These are phyloP conservation scores for Boechera retrofracta DNA, from an alignment of 345 rosid genomes.

Conservation along the genomic window DNA sequence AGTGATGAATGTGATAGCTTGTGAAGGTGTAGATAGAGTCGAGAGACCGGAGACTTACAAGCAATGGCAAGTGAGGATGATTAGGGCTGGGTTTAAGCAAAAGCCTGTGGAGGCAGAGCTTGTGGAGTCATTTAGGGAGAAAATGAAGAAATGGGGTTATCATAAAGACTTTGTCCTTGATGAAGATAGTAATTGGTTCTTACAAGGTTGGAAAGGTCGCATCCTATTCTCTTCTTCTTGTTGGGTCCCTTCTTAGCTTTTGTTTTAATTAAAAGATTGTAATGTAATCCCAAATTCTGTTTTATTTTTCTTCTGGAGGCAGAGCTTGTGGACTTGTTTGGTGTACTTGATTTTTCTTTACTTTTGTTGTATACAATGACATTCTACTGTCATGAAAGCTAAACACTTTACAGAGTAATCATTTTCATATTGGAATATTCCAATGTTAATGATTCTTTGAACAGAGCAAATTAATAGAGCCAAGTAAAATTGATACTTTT, in stretches of 20 bases:
- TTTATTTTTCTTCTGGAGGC: background rate
- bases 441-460: background rate
- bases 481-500: background rate
- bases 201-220: slow-evolving; percentile 94
- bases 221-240: slow-evolving; percentile 63
- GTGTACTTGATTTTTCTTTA: background rate
- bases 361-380: slow-evolving; percentile 17
- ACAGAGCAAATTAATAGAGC: background rate
- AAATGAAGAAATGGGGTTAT: slow-evolving; percentile 55
- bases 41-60: slow-evolving; percentile 87
- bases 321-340: slow-evolving; percentile 14
- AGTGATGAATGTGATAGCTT: slow-evolving; percentile 71
- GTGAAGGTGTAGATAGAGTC: slow-evolving; percentile 76
- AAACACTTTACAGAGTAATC: background rate
- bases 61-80: slow-evolving; percentile 71
- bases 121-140: slow-evolving; percentile 45
- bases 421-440: background rate
- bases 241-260: slow-evolving; percentile 63
- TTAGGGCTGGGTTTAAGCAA: slow-evolving; percentile 72
- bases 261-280: background rate
- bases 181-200: slow-evolving; percentile 70
- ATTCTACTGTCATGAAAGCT: slow-evolving; percentile 9
- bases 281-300: slow-evolving; percentile 18
- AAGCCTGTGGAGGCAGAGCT: slow-evolving; percentile 55
- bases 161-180: slow-evolving; percentile 76